Evolutionary conservation across 1,139 yeast species (phyloP), one percentile per base, ranked within the genome.

Genomic region (Yamadazyma friedrichii): DNA sequence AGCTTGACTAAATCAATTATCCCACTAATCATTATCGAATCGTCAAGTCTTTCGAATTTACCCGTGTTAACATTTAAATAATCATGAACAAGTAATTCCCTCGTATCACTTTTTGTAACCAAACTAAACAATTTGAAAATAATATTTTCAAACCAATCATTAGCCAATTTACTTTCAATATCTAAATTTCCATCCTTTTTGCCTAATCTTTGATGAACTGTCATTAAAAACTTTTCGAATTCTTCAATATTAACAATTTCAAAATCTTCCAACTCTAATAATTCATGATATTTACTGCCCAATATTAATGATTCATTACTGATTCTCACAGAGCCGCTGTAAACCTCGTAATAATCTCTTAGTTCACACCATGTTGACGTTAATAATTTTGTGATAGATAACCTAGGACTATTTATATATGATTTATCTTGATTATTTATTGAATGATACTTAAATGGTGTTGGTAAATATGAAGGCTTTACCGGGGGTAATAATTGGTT

Each of bases 1-100:
- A 68, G 40, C 33, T 46, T 47, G 11, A 84, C 50, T 42, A 74
- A 70, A 55, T 84, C 93, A 16, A 83, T 72, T 2, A 84, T 63
- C 1, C 89, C 91, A 53, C 86, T 80, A 4, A 82, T 67, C 16
- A 81, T 56, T 1, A 76, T 63, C 34, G 59, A 62, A 9, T 56
- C 49, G 1, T 50, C 46, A 11, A 42, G n/a, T 35, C 46, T n/a
- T n/a, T 34, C 35, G 26, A 74, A 54, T 6, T 48, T 43, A 2
- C 61, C 58, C 1, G 51, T 44, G 0, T 54, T 44, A 1, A 66
- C 46, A 49, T 75, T 63, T 15, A 80, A 48, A 47, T 72, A 77
- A 2, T 78, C 77, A 55, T 81, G 84, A 5, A 80, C 72, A 39
- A 79, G 57, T 4, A 84, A 55, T 53, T 84, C 91, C 46, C 89